Conservation (phyloP, 495 filamentous ascomycete genomes). For the Penicillium tannophilum region DNA sequence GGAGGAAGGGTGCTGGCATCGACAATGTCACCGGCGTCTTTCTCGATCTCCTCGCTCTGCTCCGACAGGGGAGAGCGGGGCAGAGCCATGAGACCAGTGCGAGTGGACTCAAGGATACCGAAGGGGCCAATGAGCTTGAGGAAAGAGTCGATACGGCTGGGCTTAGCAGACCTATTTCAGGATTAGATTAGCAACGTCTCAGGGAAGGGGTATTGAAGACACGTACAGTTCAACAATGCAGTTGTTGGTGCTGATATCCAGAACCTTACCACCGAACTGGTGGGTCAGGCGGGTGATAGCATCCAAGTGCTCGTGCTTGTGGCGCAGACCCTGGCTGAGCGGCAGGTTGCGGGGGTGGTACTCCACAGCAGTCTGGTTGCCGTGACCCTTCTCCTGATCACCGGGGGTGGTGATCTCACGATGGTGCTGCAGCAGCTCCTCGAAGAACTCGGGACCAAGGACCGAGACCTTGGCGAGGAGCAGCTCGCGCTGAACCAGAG, state of each 20-base stretch:
- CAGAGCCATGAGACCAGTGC: conserved; percentile 94
- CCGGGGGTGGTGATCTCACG: conserved; percentile 64
- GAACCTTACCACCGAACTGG: conserved; percentile 95
- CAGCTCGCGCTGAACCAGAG: conserved; percentile 94
- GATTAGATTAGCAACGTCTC: background rate
- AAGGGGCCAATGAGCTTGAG: conserved; percentile 96
- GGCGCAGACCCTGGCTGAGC: conserved; percentile 81
- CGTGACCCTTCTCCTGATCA: conserved; percentile 33
- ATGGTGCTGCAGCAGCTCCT: conserved; percentile 93
- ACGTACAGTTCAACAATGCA: conserved; percentile 97
- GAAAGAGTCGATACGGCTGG: conserved; percentile 91
- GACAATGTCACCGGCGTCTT: conserved; percentile 89
- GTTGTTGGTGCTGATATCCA: conserved; percentile 97
- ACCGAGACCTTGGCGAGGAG: conserved; percentile 96
- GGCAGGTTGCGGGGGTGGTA: conserved; percentile 88
- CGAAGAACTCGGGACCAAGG: conserved; percentile 94
- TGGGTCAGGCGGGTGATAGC: conserved; percentile 93
- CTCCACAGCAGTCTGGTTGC: conserved; percentile 25
- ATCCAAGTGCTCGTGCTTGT: conserved; percentile 96
- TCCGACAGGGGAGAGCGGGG: conserved; percentile 86
- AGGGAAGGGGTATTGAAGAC: background rate
- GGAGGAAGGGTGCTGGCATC: conserved; percentile 91
- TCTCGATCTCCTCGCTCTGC: conserved; percentile 68
- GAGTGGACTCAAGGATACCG: conserved; percentile 91
- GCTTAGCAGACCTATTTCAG: conserved; percentile 78